Evolutionary conservation across 2,329 filamentous ascomycete genomes (phyloP).

Genomic region (Hypoxylon sp.): DNA sequence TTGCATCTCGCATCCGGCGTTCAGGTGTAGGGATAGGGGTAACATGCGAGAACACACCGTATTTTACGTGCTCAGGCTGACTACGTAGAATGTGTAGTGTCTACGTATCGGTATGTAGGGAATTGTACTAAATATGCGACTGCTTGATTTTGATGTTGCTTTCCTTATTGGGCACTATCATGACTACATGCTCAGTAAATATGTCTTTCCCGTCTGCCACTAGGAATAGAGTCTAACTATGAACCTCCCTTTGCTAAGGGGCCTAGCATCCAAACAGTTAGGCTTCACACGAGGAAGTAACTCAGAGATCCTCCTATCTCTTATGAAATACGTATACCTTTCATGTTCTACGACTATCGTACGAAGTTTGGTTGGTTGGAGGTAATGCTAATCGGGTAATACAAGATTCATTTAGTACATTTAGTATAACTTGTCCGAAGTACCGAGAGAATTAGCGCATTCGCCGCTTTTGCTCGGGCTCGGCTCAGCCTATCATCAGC

Average conservation of each 20-base stretch:
- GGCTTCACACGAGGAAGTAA: background rate
- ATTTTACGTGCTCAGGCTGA: conserved; percentile 18
- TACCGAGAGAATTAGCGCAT: background rate
- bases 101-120: conserved; percentile 22
- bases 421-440: background rate
- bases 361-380: background rate
- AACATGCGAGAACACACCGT: conserved; percentile 22
- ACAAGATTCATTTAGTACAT: too few relatives aligned
- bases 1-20: conserved; percentile 49
- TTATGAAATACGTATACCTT: too few relatives aligned
- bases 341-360: background rate
- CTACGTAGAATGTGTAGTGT: conserved; percentile 13
- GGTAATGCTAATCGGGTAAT: conserved; percentile 32
- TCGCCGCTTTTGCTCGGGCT: too few relatives aligned
- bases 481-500: too few relatives aligned
- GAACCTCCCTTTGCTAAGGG: background rate
- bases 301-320: background rate
- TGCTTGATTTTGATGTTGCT: background rate
- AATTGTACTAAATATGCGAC: conserved; percentile 21
- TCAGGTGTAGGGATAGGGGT: conserved; percentile 44
- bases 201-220: background rate
- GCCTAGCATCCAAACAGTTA: background rate
- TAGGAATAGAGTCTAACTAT: background rate
- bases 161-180: background rate
- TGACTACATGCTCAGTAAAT: conserved; percentile 1